Conservation (phyloP, 2,329 filamentous ascomycete genomes). For the Capronia americana region DNA sequence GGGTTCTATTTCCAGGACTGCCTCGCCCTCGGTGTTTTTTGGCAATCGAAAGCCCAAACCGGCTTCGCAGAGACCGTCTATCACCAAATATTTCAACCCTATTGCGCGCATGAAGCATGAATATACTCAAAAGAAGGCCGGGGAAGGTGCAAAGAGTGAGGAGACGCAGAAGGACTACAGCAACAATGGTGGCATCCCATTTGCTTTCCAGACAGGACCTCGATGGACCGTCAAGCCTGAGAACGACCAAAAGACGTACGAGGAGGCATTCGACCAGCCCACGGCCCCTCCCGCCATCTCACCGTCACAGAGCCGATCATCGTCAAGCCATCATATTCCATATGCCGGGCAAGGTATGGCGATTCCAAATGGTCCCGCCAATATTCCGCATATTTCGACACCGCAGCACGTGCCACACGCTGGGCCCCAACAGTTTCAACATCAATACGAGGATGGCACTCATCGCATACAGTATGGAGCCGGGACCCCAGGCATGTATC, state of each 20-base stretch:
- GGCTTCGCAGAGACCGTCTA: constrained; percentile 60
- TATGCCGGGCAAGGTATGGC: constrained; percentile 87
- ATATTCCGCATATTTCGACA: constrained; percentile 70
- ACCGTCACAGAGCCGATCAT: constrained; percentile 67
- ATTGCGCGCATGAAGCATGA: constrained; percentile 75
- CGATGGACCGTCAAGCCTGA: constrained; percentile 78
- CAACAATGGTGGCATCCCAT: constrained; percentile 80
- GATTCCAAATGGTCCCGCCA: constrained; percentile 75
- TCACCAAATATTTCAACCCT: constrained; percentile 65
- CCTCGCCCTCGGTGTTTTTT: constrained; percentile 62
- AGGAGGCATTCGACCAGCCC: constrained; percentile 77
- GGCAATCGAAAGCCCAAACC: constrained; percentile 75
- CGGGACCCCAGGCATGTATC: constrained; percentile 78
- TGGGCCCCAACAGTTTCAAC: constrained; percentile 76
- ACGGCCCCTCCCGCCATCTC: constrained; percentile 68
- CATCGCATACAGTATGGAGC: constrained; percentile 86
- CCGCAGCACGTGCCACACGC: constrained; percentile 81
- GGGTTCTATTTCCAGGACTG: constrained; percentile 53
- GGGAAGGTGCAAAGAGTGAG: constrained; percentile 39
- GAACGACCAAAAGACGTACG: constrained; percentile 78
- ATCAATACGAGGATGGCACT: constrained; percentile 74
- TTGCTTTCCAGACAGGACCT: constrained; percentile 81
- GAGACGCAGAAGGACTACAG: constrained; percentile 68
- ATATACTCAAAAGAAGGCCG: constrained; percentile 48
- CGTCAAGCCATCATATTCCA: constrained; percentile 70